Base-by-base conservation (phyloP, 1,284 basidiomycete genomes). In the Microbotryum saponariae region DNA sequence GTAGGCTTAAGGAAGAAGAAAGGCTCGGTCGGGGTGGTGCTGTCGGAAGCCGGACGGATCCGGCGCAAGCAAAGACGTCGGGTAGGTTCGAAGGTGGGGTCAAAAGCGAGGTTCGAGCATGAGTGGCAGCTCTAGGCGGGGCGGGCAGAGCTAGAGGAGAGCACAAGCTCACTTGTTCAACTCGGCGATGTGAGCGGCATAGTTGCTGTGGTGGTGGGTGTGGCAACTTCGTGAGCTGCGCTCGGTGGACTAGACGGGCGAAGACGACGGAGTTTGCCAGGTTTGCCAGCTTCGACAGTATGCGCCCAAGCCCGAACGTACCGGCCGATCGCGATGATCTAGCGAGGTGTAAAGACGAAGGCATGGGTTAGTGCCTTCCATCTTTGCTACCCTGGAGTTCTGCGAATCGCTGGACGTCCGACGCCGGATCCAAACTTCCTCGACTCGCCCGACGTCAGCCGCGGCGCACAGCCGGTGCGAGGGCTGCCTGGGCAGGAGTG, bases 1-100 rank as follows among this genome's bases (percentile, higher is more conserved):
- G 94, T 97, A 6, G 94, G 94, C 78, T 98, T 98, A 48, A 97
- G 79, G 81, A 97, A 98, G 82, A 97, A 96, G 82, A 98, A 97
- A 0, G 94, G 94, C 74, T 97, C 92, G 73, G 86, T 90, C 2
- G 94, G 93, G 4, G 87, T 79, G 7, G 88, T 81, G 75, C 37
- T 97, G 97, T 73, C 86, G 87, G 54, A 97, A 83, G 76, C 97
- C 93, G 76, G 90, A 91, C 74, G 87, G 87, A 73, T 96, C 91
- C 74, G 73, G 3, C 74, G 74, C 61, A 75, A 74, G 20, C 14
- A 42, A 18, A 18, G 37, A 18, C 37, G 37, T 42, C 9, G 12
- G 14, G 37, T 10, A 42, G 37, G 14, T 42, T 42, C 16, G 37
- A 42, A 12, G 37, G 9, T 9, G 12, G 37, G 12, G 37, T 42